Evolutionary conservation across 352 stramenopile genomes (phyloP), one percentile per base, ranked within the genome.

Genomic region (Albugo laibachii): DNA sequence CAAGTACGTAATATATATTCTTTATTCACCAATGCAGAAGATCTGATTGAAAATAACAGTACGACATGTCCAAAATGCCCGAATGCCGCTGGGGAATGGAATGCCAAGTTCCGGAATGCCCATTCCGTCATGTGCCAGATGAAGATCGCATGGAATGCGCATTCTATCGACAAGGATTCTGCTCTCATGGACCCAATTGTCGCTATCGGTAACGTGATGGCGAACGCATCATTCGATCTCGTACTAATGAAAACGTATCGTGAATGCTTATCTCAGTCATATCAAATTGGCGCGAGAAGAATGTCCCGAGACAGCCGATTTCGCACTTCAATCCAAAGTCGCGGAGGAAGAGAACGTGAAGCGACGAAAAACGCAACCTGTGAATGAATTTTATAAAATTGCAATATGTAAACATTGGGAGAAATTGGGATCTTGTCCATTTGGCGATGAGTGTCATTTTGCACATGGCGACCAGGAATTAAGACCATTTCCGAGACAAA

Each of bases 151-250:
- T 97, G 45, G 91, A 97, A 58, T 98, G 94, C 58, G 89, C 95
- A 5, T 98, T 98, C 63, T 98, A 97, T 65, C 88, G 81, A 53
- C 92, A 97, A 58, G 94, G 94, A 24, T 98, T 98, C 70, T 98
- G 93, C 61, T 96, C 93, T 39, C 92, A 98, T 50, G 93, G 93
- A 19, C 82, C 85, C 5, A 96, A 91, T 59, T 98, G 93, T 61
- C 80, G 89, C 38, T 98, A 97, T 53, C 57, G 72, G 58, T 65
- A 41, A 5, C 12, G 24, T 8, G 24, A 31, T 31, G 24, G 3
- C 24, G 24, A 3, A 10, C 24, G 8, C 24, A 31, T 10, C 24
- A 31, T 31, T 31, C 24, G 24, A 8, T 31, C 24, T 31, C 8
- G 8, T 31, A 31, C 24, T 31, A 31, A 31, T 31, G 24, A 31